These are phyloP conservation scores for Naganishia friedmannii DNA, from an alignment of 768 basidiomycete species.

Conservation along the genomic window DNA sequence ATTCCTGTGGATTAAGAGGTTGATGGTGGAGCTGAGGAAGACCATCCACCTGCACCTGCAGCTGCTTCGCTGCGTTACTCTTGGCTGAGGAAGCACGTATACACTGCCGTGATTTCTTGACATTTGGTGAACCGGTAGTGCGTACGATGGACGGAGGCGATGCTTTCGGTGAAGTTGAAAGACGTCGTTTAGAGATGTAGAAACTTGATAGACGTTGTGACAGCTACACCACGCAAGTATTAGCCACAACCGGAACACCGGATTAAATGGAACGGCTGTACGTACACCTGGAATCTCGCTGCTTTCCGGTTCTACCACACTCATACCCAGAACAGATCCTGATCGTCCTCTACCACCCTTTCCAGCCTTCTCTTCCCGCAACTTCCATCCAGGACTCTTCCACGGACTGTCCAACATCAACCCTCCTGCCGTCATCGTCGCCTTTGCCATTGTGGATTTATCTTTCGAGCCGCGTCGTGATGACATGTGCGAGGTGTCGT, in stretches of 20 bases:
- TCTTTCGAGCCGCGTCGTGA: neutral
- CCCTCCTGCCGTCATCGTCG: neutral
- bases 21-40: neutral
- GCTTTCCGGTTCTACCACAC: neutral
- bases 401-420: slow-evolving; percentile 29
- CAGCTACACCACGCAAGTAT: neutral
- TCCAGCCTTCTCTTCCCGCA: neutral
- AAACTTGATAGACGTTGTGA: neutral
- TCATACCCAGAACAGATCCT: neutral
- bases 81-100: neutral
- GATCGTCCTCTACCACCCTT: neutral
- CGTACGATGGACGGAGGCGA: neutral
- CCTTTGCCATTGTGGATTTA: neutral
- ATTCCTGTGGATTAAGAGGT: neutral
- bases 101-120: neutral
- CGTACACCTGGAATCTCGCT: neutral
- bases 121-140: neutral
- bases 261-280: neutral
- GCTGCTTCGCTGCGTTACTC: neutral
- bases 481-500: neutral
- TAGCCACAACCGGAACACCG: too few species aligned
- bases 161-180: neutral
- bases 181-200: slow-evolving; percentile 4
- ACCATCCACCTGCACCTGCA: neutral
- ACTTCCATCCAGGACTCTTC: slow-evolving; percentile 30